These are phyloP conservation scores for Hanseniaspora singularis DNA, from an alignment of 805 yeast species.

Conservation along the genomic window DNA sequence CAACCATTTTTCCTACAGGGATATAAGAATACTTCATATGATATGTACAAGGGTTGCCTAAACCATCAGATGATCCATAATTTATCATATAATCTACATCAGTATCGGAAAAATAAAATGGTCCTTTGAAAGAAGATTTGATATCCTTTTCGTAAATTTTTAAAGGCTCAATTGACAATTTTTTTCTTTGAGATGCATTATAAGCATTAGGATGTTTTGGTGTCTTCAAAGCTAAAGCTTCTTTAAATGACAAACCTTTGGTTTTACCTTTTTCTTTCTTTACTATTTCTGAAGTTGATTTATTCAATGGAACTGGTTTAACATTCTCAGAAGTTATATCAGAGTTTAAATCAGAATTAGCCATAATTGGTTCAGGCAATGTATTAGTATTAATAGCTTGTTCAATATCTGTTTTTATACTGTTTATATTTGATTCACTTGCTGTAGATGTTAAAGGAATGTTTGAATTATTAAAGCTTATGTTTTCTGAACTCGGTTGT, in stretches of 20 bases:
- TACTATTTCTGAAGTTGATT: background rate
- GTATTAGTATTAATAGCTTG: too few relatives aligned
- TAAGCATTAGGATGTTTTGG: slow-evolving; percentile 7
- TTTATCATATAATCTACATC: background rate
- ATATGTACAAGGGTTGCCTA: slow-evolving; percentile 1
- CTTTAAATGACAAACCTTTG: slow-evolving; percentile 3
- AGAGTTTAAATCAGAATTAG: too few relatives aligned
- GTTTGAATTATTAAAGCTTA: too few relatives aligned
- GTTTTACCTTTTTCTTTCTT: background rate
- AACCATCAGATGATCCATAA: slow-evolving; percentile 4
- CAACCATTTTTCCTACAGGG: slow-evolving; percentile 9
- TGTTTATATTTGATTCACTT: too few relatives aligned
- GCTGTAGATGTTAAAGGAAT: too few relatives aligned
- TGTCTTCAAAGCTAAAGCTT: slow-evolving; percentile 11
- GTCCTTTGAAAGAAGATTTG: background rate
- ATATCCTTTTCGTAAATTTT: background rate
- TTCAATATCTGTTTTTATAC: too few relatives aligned
- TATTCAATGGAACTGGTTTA: too few relatives aligned
- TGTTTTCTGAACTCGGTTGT: too few relatives aligned
- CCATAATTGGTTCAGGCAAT: too few relatives aligned
- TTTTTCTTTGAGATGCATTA: slow-evolving; percentile 2
- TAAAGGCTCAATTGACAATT: background rate
- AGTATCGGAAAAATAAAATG: background rate
- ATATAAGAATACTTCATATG: background rate
- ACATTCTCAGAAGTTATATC: too few relatives aligned